Base-by-base conservation (phyloP, 2,329 filamentous ascomycete genomes). In the Bipolaris oryzae region DNA sequence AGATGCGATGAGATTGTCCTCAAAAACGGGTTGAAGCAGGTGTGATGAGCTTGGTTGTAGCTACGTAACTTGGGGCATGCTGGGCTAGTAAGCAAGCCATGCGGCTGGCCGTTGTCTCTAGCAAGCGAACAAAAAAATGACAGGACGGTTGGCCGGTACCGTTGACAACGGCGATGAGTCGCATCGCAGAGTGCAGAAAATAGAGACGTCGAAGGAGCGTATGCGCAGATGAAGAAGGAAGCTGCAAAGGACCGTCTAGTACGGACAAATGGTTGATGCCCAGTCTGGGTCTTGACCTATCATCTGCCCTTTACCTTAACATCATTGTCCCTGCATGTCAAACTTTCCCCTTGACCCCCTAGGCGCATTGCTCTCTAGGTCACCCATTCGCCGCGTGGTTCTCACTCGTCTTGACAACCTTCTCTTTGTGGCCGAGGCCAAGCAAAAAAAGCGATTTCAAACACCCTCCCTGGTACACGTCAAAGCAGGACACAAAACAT, bases 391-490 rank as follows among this genome's bases (percentile, higher is more conserved):
- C 61, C 58, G 39, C 20, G 23, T 41, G 25, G 44, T 43, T 53
- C 48, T 44, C 51, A 16, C 21, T 28, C 41, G 31, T 42, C 25
- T 60, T 38, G 51, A 54, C 53, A 28, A 15, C 35, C 38, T 41
- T 21, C 38, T 41, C 20, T 41, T 51, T 60, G 58, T 56, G 54
- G 58, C 53, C 58, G 52, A 51, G 51, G 18, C 31, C 23, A 21
- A 23, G 48, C 45, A 25, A 55, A 63, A 60, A 63, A 60, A 58
- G 61, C 48, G 55, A 46, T 21, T 45, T 25, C 47, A 54, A 56
- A 46, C 57, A 41, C 49, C 41, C 42, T 35, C 52, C 34, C 38
- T 23, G 5, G 38, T 13, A 41, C 38, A 41, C 38, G 18, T 41
- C 20, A 23, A 41, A 41, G 16, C n/a, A 39, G 13, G 9, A n/a